A percentile compares a stretch with the other conserved stretches of the same genome.
phyloP scores from a whole-genome alignment of 1,284 basidiomycete genomes.

The Ustilago tritici region DNA sequence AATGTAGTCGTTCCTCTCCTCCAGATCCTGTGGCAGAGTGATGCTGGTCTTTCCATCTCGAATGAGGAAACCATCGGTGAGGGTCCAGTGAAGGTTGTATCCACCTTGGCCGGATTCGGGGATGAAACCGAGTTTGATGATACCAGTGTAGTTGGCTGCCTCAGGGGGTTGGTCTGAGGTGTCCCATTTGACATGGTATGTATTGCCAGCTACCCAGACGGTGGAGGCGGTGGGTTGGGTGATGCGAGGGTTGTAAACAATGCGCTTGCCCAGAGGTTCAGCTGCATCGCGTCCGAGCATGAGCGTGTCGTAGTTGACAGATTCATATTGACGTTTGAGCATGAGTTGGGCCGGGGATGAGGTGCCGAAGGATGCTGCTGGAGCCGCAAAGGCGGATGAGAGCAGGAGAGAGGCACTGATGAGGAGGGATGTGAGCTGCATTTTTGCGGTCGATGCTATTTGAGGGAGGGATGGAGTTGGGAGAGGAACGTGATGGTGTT shows the following conservation, averaged over 20 bases:
- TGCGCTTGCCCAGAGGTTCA: conserved; percentile 28
- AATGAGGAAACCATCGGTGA: conserved; percentile 38
- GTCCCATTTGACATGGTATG: conserved; percentile 39
- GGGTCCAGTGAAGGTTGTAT: conserved; percentile 38
- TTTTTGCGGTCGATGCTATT: conserved; percentile 7
- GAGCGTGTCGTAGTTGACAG: conserved; percentile 24
- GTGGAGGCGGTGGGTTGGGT: conserved; percentile 25
- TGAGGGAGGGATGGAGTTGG: background rate
- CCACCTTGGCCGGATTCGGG: conserved; percentile 45
- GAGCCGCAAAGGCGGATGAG: conserved; percentile 23
- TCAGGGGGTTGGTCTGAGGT: conserved; percentile 34
- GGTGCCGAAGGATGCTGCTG: conserved; percentile 27
- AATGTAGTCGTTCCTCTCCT: conserved; percentile 37
- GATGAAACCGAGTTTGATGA: conserved; percentile 47
- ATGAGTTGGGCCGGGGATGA: conserved; percentile 31
- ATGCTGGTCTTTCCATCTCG: conserved; percentile 20
- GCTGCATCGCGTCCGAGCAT: conserved; percentile 22
- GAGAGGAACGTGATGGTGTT: background rate
- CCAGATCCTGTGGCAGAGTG: conserved; percentile 33
- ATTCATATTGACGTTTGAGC: conserved; percentile 38
- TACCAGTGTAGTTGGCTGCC: conserved; percentile 19
- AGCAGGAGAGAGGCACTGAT: conserved; percentile 30
- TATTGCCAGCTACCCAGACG: conserved; percentile 39
- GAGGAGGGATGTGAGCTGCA: conserved; percentile 35
- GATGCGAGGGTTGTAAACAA: conserved; percentile 53